These are phyloP conservation scores for Fomitopsis betulina DNA, from an alignment of 1,284 basidiomycete genomes.

Conservation along the genomic window DNA sequence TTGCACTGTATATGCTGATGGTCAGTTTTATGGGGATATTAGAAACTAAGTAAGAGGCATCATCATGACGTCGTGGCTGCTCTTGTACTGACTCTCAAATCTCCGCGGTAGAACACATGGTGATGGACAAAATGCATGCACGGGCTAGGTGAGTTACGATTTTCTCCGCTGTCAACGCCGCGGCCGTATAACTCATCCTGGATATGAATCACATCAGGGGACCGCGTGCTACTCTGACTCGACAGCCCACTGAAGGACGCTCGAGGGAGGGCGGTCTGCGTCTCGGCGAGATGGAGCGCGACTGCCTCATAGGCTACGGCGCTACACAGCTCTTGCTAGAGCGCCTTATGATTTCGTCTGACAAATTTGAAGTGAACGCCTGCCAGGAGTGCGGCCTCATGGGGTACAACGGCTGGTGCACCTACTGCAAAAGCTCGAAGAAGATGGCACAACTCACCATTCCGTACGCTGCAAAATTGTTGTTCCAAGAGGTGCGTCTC, in stretches of 20 bases:
- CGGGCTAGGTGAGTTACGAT: slow-evolving; percentile 69
- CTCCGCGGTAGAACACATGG: slow-evolving; percentile 77
- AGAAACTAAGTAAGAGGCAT: slow-evolving; percentile 73
- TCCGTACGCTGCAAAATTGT: slow-evolving; percentile 94
- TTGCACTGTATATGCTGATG: neutral
- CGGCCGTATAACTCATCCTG: slow-evolving; percentile 1
- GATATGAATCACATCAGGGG: slow-evolving; percentile 50
- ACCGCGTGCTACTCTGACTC: slow-evolving; percentile 92
- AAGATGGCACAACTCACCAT: slow-evolving; percentile 96
- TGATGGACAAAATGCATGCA: slow-evolving; percentile 99
- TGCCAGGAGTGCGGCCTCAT: slow-evolving; percentile 94
- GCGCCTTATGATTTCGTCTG: slow-evolving; percentile 96
- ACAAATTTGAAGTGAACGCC: slow-evolving; percentile 96
- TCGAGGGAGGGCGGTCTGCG: slow-evolving; percentile 96
- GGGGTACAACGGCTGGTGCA: slow-evolving; percentile 96
- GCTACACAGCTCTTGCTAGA: slow-evolving; percentile 95
- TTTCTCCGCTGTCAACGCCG: neutral
- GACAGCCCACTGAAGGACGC: slow-evolving; percentile 98
- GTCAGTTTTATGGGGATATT: neutral
- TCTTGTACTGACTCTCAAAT: slow-evolving; percentile 20
- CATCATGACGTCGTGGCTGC: slow-evolving; percentile 1
- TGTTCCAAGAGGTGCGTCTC: slow-evolving; percentile 90
- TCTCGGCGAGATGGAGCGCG: slow-evolving; percentile 98
- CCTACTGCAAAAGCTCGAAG: slow-evolving; percentile 95
- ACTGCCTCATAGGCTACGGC: slow-evolving; percentile 94